These are phyloP conservation scores for Phaeotremella fagi DNA, from an alignment of 768 basidiomycete species.

Conservation along the genomic window DNA sequence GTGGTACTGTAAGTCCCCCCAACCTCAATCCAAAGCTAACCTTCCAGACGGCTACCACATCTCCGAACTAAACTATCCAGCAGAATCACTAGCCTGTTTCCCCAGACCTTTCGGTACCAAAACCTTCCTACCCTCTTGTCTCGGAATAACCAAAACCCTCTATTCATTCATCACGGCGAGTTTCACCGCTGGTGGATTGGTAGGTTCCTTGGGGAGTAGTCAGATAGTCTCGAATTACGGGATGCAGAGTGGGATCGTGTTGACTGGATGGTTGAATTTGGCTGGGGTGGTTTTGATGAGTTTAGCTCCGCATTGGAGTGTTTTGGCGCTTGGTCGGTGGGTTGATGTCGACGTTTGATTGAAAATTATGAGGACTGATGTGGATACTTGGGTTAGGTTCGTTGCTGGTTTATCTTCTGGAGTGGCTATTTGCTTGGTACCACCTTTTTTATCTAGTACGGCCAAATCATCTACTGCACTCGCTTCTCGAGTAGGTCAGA, in stretches of 20 bases:
- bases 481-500: slow-evolving; percentile 28
- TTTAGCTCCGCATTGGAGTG: slow-evolving; percentile 35
- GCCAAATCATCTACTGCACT: slow-evolving; percentile 29
- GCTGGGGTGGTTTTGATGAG: slow-evolving; percentile 36
- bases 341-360: background rate
- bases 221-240: slow-evolving; percentile 32
- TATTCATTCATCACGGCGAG: slow-evolving; percentile 81
- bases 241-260: slow-evolving; percentile 34
- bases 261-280: slow-evolving; percentile 44
- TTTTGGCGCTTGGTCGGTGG: slow-evolving; percentile 37
- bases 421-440: slow-evolving; percentile 42
- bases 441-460: slow-evolving; percentile 38
- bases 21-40: background rate
- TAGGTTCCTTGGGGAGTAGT: slow-evolving; percentile 52
- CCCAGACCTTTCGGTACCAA: slow-evolving; percentile 28
- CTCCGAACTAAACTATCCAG: slow-evolving; percentile 83
- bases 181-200: slow-evolving; percentile 81
- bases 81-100: slow-evolving; percentile 68
- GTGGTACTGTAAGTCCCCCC: slow-evolving; percentile 39
- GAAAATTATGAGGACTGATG: no score
- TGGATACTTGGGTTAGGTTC: slow-evolving; percentile 28
- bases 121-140: slow-evolving; percentile 61
- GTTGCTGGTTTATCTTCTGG: slow-evolving; percentile 41
- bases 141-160: slow-evolving; percentile 67
- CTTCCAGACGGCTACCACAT: slow-evolving; percentile 75